Evolutionary conservation across 345 rosid genomes (phyloP).

Genomic region (Trapa incisa): DNA sequence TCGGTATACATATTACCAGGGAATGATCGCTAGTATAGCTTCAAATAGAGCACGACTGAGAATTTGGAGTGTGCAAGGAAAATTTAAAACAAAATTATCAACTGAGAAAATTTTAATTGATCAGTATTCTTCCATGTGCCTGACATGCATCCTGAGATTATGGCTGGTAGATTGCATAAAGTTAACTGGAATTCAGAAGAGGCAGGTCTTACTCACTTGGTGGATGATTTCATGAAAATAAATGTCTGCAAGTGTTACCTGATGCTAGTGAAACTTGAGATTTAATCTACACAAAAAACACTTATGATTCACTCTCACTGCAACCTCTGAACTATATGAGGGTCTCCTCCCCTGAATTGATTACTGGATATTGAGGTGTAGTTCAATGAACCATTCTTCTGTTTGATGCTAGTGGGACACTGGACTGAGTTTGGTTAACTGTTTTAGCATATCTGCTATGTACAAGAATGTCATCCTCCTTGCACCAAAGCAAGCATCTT

Average conservation of each 20-base stretch:
- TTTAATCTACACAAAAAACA: not conserved
- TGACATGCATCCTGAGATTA: not conserved
- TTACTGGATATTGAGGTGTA: not conserved
- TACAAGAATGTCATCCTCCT: not conserved
- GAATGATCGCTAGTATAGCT: not conserved
- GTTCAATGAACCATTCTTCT: not conserved
- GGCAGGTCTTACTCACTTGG: not conserved
- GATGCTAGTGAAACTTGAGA: not conserved
- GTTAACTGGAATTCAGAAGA: not conserved
- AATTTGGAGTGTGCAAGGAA: not conserved
- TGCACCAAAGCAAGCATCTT: not conserved
- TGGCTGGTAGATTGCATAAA: not conserved
- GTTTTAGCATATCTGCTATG: not conserved
- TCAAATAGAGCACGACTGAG: not conserved
- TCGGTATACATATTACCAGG: not conserved
- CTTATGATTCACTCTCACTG: too few species aligned
- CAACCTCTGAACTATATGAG: not conserved
- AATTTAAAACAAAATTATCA: not conserved
- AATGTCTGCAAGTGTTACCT: not conserved
- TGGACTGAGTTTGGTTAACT: not conserved
- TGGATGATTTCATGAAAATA: not conserved
- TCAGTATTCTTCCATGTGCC: not conserved
- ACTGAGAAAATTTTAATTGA: not conserved
- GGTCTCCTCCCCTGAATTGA: not conserved
- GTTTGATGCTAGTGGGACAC: not conserved